Evolutionary conservation across 441 rosid genomes (phyloP), one percentile per base, ranked within the genome.

Genomic region (Populus hybrid): DNA sequence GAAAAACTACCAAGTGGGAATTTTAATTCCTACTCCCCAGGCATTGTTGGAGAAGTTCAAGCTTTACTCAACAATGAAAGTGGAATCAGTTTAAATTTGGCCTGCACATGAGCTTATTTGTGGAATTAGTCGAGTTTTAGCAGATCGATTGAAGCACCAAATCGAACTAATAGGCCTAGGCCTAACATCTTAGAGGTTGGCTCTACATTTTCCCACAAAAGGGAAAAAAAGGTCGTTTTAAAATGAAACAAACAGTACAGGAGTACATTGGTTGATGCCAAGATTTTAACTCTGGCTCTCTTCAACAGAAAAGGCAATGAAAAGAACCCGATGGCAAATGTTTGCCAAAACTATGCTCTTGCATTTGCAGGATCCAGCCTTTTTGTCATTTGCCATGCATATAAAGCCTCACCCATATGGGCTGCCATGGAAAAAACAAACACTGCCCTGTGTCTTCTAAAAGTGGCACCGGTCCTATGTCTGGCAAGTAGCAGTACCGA

Each of bases 321-420:
- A 81, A 88, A 87, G 7, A 85, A 1, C 67, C 97, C 98, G 12
- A 96, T 94, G 53, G 82, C 91, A 56, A 82, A 72, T 29, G 97
- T 94, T 84, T 92, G 99, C 97, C 94, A 92, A 82, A 92, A 92
- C 99, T 97, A 95, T 50, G 90, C 94, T 74, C 72, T 89, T 14
- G 98, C 91, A 78, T 96, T 94, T 10, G 69, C 86, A 8, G 95
- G 94, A 84, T 94, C 94, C 24, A 90, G 93, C 74, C 84, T 86
- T 79, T 82, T 90, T 14, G 99, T 94, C 63, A 96, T 78, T 50
- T 18, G 68, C 95, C 90, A 92, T 0, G 97, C 98, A 68, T 86
- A 93, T 36, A 84, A 68, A 26, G 77, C 95, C 87, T 96, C 97
- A 9, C 78, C 83, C 26, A 89, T 28, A 80, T 94, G 99, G 12